Conservation (phyloP, 352 stramenopile species). For the Phytophthora ramorum region DNA sequence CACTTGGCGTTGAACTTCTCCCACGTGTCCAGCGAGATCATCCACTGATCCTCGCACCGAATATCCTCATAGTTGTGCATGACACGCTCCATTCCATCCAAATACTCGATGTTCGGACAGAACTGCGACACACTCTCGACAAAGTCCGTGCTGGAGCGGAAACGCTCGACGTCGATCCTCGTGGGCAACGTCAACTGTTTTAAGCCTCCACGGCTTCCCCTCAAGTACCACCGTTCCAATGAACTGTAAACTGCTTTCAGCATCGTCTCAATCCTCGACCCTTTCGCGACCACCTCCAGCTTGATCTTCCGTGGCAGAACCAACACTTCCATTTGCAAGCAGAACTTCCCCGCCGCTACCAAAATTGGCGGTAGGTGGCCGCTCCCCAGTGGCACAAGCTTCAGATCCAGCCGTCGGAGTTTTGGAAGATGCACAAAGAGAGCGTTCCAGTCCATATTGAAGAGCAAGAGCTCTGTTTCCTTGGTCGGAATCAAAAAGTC, state of each 20-base stretch:
- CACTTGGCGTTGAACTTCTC: constrained; percentile 29
- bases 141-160: constrained; percentile 15
- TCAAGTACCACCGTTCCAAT: constrained; percentile 24
- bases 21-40: constrained; percentile 27
- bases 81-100: constrained; percentile 24
- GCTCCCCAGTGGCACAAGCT: constrained; percentile 19
- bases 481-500: background rate
- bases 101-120: constrained; percentile 30
- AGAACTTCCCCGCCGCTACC: constrained; percentile 19
- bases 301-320: constrained; percentile 13
- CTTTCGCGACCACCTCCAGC: background rate
- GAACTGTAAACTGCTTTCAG: constrained; percentile 18
- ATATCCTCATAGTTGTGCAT: constrained; percentile 10
- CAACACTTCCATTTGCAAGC: constrained; percentile 23
- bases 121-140: constrained; percentile 24
- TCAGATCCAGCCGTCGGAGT: constrained; percentile 24
- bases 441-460: constrained; percentile 22
- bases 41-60: constrained; percentile 22
- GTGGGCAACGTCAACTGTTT: constrained; percentile 31
- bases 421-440: constrained; percentile 11
- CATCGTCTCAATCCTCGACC: constrained; percentile 1
- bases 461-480: background rate
- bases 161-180: constrained; percentile 8
- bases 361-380: constrained; percentile 18
- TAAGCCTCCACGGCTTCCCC: constrained; percentile 10